Conservation (phyloP, 2,329 filamentous ascomycete genomes). For the Chaetomium olivaceum region DNA sequence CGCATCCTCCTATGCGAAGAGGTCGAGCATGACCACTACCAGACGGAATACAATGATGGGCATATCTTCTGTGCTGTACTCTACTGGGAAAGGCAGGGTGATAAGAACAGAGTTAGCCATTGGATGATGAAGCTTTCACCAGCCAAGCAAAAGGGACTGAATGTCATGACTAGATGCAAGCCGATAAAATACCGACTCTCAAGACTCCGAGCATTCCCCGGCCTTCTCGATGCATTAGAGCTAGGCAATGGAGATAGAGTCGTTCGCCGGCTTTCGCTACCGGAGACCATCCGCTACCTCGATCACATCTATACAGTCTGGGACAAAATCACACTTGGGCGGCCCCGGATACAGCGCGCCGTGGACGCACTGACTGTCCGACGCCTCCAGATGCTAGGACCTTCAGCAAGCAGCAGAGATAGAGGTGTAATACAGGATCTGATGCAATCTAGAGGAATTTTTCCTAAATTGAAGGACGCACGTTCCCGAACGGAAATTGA, state of each 20-base stretch:
- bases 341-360: background rate
- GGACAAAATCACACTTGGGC: background rate
- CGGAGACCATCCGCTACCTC: background rate
- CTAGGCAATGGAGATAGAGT: background rate
- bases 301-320: conserved; percentile 3
- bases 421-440: conserved; percentile 3
- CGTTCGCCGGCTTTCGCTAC: background rate
- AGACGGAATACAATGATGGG: conserved; percentile 2
- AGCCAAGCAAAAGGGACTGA: background rate
- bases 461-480: background rate
- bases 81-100: conserved; percentile 1
- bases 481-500: background rate
- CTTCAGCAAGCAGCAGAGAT: conserved; percentile 1
- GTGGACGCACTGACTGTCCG: background rate
- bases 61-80: conserved; percentile 1
- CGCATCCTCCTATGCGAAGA: background rate
- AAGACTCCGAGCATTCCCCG: conserved; percentile 1
- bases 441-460: background rate
- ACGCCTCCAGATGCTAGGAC: conserved; percentile 3
- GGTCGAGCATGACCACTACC: conserved; percentile 7
- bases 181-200: background rate
- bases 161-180: background rate
- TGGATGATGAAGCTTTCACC: background rate
- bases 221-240: conserved; percentile 5
- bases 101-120: background rate